Evolutionary conservation across 179 eudicot species (phyloP), one percentile per base, ranked within the genome.

Genomic region (Gypsophila paniculata): DNA sequence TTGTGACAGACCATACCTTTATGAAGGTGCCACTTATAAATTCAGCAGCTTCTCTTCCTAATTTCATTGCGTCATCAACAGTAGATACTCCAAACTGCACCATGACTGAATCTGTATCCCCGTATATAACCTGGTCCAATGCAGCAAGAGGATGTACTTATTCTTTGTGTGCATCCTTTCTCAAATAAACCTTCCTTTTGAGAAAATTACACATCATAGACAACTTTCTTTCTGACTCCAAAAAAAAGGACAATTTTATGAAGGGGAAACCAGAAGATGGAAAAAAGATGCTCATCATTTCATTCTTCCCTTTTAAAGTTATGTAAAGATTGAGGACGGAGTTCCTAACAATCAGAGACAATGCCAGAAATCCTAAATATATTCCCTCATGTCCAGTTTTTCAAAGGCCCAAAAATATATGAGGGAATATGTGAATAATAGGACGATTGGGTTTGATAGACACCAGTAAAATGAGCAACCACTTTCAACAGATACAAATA

Each of bases 31-130:
- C 86, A 73, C 99, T 95, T 77, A 95, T 95, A 75, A 82, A 79
- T 26, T 92, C 97, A 74, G 99, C 97, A 75, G 96, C 99, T 78
- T 90, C 97, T 84, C 93, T 90, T 58, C 99, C 99, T 75, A 95
- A 74, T 80, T 82, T 79, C 99, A 95, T 95, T 61, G 97, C 90
- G 76, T 81, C 96, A 75, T 92, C 97, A 70, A 90, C 93, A 69
- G 84, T 81, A 62, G 91, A 74, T 73, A 85, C 95, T 69, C 99
- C 97, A 81, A 95, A 95, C 76, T 87, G 93, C 79, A 95, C 99
- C 99, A 95, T 95, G 53, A 92, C 97, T 38, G 99, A 92, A 85
- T 95, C 99, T 77, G 99, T 95, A 86, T 95, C 99, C 76, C 97
- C 99, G 78, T 95, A 95, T 77, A 95, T 92, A 78, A 95, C 88